Conservation (phyloP, 2,329 filamentous ascomycete species). For the Venturia effusa region DNA sequence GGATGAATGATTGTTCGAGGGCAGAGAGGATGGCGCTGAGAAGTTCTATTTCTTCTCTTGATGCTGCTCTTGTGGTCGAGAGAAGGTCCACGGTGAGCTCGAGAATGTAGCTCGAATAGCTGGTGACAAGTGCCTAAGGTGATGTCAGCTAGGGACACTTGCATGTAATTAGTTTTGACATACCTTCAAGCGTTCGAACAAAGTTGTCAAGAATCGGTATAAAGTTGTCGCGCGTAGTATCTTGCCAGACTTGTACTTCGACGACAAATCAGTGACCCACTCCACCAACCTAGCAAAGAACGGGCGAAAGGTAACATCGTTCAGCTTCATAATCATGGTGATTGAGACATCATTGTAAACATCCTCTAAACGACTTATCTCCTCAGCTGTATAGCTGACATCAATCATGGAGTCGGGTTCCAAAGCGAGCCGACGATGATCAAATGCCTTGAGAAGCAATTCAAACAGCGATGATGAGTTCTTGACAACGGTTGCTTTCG, state of each 20-base stretch:
- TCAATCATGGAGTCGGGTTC: slow-evolving; percentile 30
- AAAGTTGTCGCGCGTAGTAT: slow-evolving; percentile 60
- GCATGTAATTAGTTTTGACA: slow-evolving; percentile 14
- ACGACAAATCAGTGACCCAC: slow-evolving; percentile 57
- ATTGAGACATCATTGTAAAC: slow-evolving; percentile 60
- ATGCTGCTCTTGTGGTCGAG: slow-evolving; percentile 23
- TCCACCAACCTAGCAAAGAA: slow-evolving; percentile 81
- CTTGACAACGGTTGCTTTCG: slow-evolving; percentile 69
- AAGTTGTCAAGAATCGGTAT: slow-evolving; percentile 67
- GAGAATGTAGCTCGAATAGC: slow-evolving; percentile 76
- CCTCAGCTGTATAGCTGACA: slow-evolving; percentile 29
- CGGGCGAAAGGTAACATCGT: slow-evolving; percentile 85
- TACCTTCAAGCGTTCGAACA: slow-evolving; percentile 74
- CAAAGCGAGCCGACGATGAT: slow-evolving; percentile 47
- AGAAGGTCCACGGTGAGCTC: slow-evolving; percentile 63
- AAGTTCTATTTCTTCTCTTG: slow-evolving; percentile 46
- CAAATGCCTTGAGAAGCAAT: slow-evolving; percentile 46
- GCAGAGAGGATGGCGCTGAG: slow-evolving; percentile 62
- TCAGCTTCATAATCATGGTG: slow-evolving; percentile 92
- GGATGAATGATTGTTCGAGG: slow-evolving; percentile 64
- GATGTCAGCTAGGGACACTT: slow-evolving; percentile 12
- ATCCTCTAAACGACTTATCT: slow-evolving; percentile 51
- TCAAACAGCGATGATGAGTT: slow-evolving; percentile 59
- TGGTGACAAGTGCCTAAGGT: slow-evolving; percentile 69
- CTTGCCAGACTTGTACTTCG: slow-evolving; percentile 49